phyloP scores from a whole-genome alignment of 805 yeast genomes.

The Starmera caribaea region DNA sequence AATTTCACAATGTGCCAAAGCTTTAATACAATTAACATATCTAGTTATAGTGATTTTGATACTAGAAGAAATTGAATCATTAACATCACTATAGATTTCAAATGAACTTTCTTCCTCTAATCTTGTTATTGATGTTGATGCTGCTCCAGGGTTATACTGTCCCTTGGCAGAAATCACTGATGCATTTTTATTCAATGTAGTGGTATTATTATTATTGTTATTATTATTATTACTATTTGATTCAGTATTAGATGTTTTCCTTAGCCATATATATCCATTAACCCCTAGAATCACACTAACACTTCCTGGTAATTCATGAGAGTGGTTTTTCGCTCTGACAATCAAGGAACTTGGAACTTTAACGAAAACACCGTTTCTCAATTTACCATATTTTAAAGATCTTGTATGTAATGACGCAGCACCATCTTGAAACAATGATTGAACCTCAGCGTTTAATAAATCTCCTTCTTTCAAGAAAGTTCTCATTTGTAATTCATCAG shows the following conservation, averaged over 20 bases:
- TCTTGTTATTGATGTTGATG: constrained; percentile 66
- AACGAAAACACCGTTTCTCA: constrained; percentile 81
- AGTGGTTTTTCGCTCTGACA: constrained; percentile 78
- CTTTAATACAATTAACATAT: constrained; percentile 75
- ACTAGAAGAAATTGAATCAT: constrained; percentile 56
- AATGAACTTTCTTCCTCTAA: constrained; percentile 88
- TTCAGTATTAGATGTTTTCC: constrained; percentile 44
- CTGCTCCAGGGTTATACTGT: constrained; percentile 45
- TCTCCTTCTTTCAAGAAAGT: constrained; percentile 92
- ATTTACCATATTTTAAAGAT: constrained; percentile 89
- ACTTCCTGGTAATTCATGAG: constrained; percentile 88
- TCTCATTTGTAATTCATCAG: constrained; percentile 95
- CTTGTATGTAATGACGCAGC: constrained; percentile 91
- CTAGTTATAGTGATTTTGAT: constrained; percentile 70
- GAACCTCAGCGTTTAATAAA: constrained; percentile 91
- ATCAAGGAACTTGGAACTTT: constrained; percentile 77
- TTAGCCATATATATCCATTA: constrained; percentile 90
- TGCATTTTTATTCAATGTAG: constrained; percentile 21
- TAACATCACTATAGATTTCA: constrained; percentile 90
- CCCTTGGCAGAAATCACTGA: constrained; percentile 19
- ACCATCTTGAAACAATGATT: constrained; percentile 81
- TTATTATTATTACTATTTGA: constrained; percentile 17
- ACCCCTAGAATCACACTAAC: constrained; percentile 87
- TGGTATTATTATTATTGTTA: constrained; percentile 19
- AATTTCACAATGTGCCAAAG: constrained; percentile 74